Evolutionary conservation across 768 basidiomycete species (phyloP).

Genomic region (Harrya chromipes): DNA sequence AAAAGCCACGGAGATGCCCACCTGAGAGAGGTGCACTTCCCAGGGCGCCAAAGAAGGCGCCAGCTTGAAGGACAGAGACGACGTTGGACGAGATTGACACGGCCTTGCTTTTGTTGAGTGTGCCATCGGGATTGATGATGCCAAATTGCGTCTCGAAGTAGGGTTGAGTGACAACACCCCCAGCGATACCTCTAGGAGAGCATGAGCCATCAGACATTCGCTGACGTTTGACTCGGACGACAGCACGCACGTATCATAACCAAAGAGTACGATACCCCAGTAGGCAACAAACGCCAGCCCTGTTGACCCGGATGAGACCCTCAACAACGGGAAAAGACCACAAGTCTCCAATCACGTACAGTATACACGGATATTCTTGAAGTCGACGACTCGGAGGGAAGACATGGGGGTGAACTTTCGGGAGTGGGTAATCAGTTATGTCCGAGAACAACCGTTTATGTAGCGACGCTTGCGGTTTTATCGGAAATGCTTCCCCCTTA

Average conservation of each 20-base stretch:
- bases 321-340: no score
- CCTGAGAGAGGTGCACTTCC: constrained; percentile 68
- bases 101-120: constrained; percentile 34
- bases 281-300: constrained; percentile 73
- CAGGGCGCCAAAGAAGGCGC: constrained; percentile 86
- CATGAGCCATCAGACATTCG: background rate
- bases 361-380: constrained; percentile 63
- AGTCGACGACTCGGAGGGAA: constrained; percentile 1
- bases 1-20: constrained; percentile 30
- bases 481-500: background rate
- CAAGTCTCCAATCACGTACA: constrained; percentile 38
- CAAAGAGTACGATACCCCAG: constrained; percentile 81
- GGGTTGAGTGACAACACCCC: constrained; percentile 61
- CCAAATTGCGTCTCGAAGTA: constrained; percentile 67
- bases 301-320: constrained; percentile 20
- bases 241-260: constrained; percentile 65
- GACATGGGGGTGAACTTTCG: background rate
- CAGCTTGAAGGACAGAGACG: constrained; percentile 84
- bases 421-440: background rate
- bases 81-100: constrained; percentile 75
- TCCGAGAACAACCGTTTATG: no score
- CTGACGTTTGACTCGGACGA: background rate
- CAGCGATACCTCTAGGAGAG: constrained; percentile 53
- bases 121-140: constrained; percentile 45
- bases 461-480: no score